These are phyloP conservation scores for Vigna hirtella DNA, from an alignment of 306 rosid genomes.

Conservation along the genomic window DNA sequence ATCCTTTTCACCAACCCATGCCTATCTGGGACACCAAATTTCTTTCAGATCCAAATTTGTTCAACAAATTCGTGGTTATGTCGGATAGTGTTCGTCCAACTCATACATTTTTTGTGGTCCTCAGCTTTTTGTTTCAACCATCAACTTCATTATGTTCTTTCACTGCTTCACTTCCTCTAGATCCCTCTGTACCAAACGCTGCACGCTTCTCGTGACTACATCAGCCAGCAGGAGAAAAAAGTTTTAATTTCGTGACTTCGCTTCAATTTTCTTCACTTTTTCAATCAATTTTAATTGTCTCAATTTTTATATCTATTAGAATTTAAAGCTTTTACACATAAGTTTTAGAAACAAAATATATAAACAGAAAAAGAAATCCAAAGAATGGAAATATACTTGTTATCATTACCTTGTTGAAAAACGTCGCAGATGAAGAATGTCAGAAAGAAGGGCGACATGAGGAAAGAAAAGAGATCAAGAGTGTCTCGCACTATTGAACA, in stretches of 20 bases:
- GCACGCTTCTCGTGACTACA: constrained; percentile 40
- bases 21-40: not conserved
- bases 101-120: constrained; percentile 24
- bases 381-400: not conserved
- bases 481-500: too few species aligned
- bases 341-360: not conserved
- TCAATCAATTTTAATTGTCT: not conserved
- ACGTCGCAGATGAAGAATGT: too few species aligned
- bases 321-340: not conserved
- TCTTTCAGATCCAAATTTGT: constrained; percentile 32
- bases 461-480: too few species aligned
- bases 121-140: constrained; percentile 30
- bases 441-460: too few species aligned
- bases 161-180: constrained; percentile 11
- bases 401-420: not conserved
- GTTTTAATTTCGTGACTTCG: constrained; percentile 18
- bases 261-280: constrained; percentile 3
- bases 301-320: not conserved
- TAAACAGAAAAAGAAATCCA: not conserved
- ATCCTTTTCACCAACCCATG: constrained; percentile 33
- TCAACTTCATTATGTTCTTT: constrained; percentile 23
- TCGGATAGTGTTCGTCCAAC: not conserved
- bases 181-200: constrained; percentile 26
- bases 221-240: constrained; percentile 14
- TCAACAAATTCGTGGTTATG: constrained; percentile 4